A percentile compares a stretch with the other conserved stretches of the same genome.
Evolutionary conservation across 1,284 basidiomycete genomes (phyloP).

Genomic region (Tetrapyrgos nigripes): DNA sequence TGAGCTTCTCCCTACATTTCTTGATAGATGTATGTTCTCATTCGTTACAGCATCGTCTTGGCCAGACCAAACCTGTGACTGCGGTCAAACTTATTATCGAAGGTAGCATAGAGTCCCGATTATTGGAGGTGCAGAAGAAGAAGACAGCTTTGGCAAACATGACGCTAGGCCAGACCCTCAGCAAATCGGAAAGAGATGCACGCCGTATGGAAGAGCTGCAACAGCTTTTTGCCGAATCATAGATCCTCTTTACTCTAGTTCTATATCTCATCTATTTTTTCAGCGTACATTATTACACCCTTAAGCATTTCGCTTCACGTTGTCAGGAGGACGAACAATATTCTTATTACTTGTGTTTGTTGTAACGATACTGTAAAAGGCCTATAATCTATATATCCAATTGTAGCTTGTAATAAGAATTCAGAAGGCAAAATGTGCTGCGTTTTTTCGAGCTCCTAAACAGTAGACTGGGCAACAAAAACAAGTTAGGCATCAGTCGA

Average conservation of each 20-base stretch:
- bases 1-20: slow-evolving; percentile 44
- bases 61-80: slow-evolving; percentile 90
- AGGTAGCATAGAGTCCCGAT: slow-evolving; percentile 89
- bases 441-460: slow-evolving; percentile 76
- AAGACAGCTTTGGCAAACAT: slow-evolving; percentile 94
- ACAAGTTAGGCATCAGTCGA: not conserved
- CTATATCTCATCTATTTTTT: not conserved
- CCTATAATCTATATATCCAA: not conserved
- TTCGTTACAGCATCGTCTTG: slow-evolving; percentile 80
- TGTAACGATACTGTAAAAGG: not conserved
- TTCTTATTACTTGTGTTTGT: slow-evolving; percentile 5
- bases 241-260: not conserved
- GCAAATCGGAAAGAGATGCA: slow-evolving; percentile 83
- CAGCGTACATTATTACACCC: not conserved
- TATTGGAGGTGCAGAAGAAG: slow-evolving; percentile 91
- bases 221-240: slow-evolving; percentile 58
- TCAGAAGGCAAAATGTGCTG: slow-evolving; percentile 80
- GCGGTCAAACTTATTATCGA: slow-evolving; percentile 94
- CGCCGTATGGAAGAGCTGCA: slow-evolving; percentile 85
- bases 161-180: slow-evolving; percentile 78
- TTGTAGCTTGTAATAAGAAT: not conserved
- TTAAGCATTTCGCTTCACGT: not conserved
- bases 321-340: not conserved
- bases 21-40: not conserved
- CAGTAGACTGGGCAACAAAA: slow-evolving; percentile 66